Base-by-base conservation (phyloP, 306 rosid genomes). In the Corylus americana region DNA sequence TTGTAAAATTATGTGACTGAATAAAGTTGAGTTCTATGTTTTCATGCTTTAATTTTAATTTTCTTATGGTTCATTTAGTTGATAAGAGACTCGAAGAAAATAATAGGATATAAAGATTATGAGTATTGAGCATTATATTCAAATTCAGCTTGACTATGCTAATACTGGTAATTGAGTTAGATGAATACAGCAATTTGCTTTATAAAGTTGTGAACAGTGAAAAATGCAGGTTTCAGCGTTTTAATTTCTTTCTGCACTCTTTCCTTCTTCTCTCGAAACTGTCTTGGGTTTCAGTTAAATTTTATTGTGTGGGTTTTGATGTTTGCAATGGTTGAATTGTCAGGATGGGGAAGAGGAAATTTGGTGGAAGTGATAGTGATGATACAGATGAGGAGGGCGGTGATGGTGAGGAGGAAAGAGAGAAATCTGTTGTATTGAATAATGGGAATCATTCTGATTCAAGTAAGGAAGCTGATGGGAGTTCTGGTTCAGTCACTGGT, bases 301-400 rank as follows among this genome's bases (percentile, higher is more conserved):
- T 54, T 74, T 75, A 62, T 74, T 74, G 22, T 9, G 14, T 58
- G 61, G 82, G 68, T 87, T 63, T 81, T 80, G 75, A 74, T 80
- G 58, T 69, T 75, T 80, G 57, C 74, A 49, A 63, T 78, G 31
- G 39, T 80, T 81, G 25, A 49, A 50, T 63, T 79, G 54, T 70
- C 79, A 96, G 99, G 99, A 90, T 88, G 98, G 98, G 98, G 55
- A 93, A 92, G 91, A 89, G 88, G 67, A 83, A 80, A 79, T 2
- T 89, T 81, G 89, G 87, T 76, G 93, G 80, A 83, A 89, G 88
- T 82, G 98, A 91, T 49, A 85, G 88, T 48, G 99, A 91, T 37
- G 82, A 86, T 82, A 81, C 93, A 0, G 95, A 91, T 70, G 92
- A 78, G 7, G 91, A 81, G 57, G 86, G 73, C 16, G 76, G 85